Evolutionary conservation across 169 alveolate genomes (phyloP), one percentile per base, ranked within the genome.

Genomic region (Toxoplasma gondii): DNA sequence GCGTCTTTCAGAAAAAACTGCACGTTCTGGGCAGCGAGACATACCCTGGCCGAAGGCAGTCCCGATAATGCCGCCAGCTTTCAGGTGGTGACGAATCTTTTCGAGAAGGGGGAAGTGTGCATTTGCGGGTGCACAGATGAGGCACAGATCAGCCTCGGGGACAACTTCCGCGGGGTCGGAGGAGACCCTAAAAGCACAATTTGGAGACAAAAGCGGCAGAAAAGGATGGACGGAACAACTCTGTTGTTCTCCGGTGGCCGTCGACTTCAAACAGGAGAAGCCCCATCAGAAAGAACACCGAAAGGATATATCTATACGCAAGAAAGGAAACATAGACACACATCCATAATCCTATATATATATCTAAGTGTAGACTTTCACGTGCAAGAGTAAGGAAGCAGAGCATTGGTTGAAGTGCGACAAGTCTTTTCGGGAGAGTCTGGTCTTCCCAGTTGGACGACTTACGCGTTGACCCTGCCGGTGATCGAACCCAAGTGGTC

Each of bases 31-130:
- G n/a, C n/a, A n/a, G n/a, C n/a, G 58, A 4, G 74, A 64, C 93
- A 27, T n/a, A 90, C 93, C 93, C 43, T 90, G 93, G 31, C 80
- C 93, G 45, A 43, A 90, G 80, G 43, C 54, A 38, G 93, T 70
- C 31, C 93, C 93, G 44, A 90, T 69, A 49, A 90, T 44, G 88
- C 80, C 81, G 39, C 93, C 93, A 29, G 54, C 54, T 39, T 90
- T 90, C 78, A 91, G 34, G 58, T 91, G 90, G 41, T 53, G 69
- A 22, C 31, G 67, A 64, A 91, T 58, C 34, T 91, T 70, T 29
- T n/a, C 44, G 81, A 91, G 94, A 45, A 91, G 41, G 39, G 53
- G 88, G 22, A 78, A 36, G 45, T 91, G 94, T 16, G 86, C 90
- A 41, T 91, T 44, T 16, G 94, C 94, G 1, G 94, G 94, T 4